Percentiles rank a stretch among this genome's conserved stretches.
phyloP scores from a whole-genome alignment of 176 grass and related monocot genomes.

The Carex scoparia region DNA sequence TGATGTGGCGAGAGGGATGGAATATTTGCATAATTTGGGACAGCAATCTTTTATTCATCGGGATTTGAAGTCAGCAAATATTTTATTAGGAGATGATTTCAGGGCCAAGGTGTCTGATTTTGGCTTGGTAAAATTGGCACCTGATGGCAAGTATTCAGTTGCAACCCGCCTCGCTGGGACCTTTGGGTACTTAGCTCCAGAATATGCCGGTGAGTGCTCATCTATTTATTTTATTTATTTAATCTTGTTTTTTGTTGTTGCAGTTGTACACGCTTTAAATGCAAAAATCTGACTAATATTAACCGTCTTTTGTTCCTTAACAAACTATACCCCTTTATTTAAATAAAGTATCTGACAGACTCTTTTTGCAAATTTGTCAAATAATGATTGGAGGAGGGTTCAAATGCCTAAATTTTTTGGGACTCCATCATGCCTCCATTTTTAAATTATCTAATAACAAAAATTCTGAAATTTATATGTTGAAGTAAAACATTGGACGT shows the following conservation, averaged over 20 bases:
- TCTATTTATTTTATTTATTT: conserved; percentile 14
- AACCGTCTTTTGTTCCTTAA: background rate
- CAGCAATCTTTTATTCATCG: conserved; percentile 90
- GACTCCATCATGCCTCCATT: too few species aligned
- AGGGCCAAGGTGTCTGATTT: conserved; percentile 93
- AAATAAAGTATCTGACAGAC: background rate
- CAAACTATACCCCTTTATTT: background rate
- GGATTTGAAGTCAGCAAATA: conserved; percentile 94
- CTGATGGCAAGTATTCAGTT: conserved; percentile 86
- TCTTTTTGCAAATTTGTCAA: background rate
- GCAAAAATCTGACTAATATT: background rate
- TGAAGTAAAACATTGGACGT: too few species aligned
- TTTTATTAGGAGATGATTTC: conserved; percentile 80
- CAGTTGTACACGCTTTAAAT: background rate
- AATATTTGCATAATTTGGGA: conserved; percentile 85
- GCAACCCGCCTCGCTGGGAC: conserved; percentile 90
- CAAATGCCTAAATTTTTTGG: too few species aligned
- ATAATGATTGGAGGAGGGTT: background rate
- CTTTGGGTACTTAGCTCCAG: conserved; percentile 94
- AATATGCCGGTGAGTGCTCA: conserved; percentile 85
- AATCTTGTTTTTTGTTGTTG: background rate
- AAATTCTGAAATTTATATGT: too few species aligned
- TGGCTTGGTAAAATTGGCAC: conserved; percentile 75
- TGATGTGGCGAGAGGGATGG: conserved; percentile 89
- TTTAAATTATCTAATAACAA: too few species aligned